Base-by-base conservation (phyloP, 768 basidiomycete species). In the Kwoniella dendrophila region DNA sequence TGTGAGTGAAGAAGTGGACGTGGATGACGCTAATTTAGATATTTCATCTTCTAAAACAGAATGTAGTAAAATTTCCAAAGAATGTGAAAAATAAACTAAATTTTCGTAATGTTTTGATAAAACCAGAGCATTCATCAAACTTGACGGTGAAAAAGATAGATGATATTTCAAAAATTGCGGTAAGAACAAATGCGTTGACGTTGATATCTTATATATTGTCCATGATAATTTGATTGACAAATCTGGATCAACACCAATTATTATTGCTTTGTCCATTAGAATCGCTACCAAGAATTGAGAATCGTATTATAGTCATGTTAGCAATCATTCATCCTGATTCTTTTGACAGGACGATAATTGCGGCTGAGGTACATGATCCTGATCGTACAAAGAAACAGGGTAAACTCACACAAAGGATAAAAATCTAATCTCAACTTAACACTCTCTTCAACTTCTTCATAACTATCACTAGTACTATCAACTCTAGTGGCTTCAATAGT, bases 231-330 rank as follows among this genome's bases (percentile, higher is more conserved):
- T 80, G 55, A 90, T 84, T 2, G 86, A 87, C 2, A 86, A 85
- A 77, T 99, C 95, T 59, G 93, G 86, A 67, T 97, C 94, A 27
- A 89, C 90, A 7, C 95, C 95, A 68, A 97, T 93, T 66, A 99
- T 92, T 68, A 99, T 96, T 0, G 94, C 95, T 75, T 97, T 99
- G 78, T 97, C 94, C 93, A 98, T 98, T 26, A 99, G 84, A 6
- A 93, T 92, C 59, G 95, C 95, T 98, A 18, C 11, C 18, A 16
- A 40, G 40, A 32, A 56, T 41, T 43, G 12, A 16, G 22, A 48
- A 24, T 2, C 27, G 38, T 22, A n/a, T n/a, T n/a, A n/a, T n/a
- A 26, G 24, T 7, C 40, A n/a, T n/a, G 38, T 59, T 34, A 12
- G 38, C 26, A 43, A 40, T 12, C 11, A n/a, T n/a, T n/a, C n/a